These are phyloP conservation scores for Letharia lupina DNA, from an alignment of 495 filamentous ascomycete genomes.

Conservation along the genomic window DNA sequence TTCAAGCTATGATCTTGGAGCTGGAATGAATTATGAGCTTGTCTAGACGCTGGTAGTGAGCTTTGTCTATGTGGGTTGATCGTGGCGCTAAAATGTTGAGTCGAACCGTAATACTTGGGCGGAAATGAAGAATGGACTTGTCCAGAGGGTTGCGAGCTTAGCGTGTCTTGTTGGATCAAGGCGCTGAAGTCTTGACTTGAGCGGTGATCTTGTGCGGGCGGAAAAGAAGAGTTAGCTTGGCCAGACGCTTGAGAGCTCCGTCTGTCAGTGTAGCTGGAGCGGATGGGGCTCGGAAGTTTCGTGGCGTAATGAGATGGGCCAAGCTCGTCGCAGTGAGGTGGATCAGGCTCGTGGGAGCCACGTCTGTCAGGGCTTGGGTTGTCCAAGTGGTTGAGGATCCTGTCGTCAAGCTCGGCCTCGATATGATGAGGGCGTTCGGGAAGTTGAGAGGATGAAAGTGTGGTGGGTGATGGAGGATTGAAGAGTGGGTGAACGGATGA, in stretches of 20 bases:
- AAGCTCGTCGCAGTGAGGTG: not conserved
- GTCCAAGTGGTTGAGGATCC: not conserved
- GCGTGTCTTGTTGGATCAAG: not conserved
- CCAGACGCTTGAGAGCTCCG: not conserved
- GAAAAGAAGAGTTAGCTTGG: not conserved
- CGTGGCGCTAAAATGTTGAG: not conserved
- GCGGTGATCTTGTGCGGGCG: not conserved
- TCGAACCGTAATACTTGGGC: not conserved
- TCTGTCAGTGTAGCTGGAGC: not conserved
- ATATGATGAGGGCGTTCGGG: not conserved
- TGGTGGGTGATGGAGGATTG: not conserved
- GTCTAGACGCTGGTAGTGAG: not conserved
- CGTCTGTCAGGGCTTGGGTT: not conserved
- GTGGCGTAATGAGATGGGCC: not conserved
- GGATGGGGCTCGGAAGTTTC: not conserved
- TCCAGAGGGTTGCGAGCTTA: not conserved
- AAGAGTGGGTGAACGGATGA: not conserved
- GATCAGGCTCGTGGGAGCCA: not conserved
- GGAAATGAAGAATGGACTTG: not conserved
- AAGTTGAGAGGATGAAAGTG: not conserved
- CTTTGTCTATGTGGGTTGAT: not conserved
- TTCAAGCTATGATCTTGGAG: not conserved
- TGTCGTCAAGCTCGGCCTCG: not conserved
- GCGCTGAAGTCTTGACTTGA: not conserved
- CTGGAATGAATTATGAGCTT: not conserved